Percentiles rank a stretch among this genome's conserved stretches.
phyloP scores from a whole-genome alignment of 2,329 filamentous ascomycete species.

The Cytospora piceicola region DNA sequence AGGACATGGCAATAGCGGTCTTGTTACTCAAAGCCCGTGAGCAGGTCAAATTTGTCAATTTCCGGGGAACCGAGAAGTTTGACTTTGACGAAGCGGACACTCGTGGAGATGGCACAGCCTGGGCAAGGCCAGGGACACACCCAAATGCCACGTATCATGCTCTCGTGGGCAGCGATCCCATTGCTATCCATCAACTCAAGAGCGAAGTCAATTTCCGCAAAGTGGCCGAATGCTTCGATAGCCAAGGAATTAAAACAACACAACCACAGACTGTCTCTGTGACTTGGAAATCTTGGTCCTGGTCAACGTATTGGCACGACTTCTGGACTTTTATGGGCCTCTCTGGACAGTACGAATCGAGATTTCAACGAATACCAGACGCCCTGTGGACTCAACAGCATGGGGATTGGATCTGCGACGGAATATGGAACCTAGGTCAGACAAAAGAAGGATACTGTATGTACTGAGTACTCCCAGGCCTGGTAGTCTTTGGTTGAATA shows the following conservation, averaged over 20 bases:
- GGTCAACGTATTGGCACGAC: slow-evolving; percentile 31
- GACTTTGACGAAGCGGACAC: slow-evolving; percentile 39
- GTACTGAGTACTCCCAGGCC: background rate
- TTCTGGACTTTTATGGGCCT: slow-evolving; percentile 34
- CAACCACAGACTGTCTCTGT: slow-evolving; percentile 25
- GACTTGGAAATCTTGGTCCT: slow-evolving; percentile 1
- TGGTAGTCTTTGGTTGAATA: background rate
- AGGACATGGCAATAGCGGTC: slow-evolving; percentile 39
- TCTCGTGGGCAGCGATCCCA: slow-evolving; percentile 32
- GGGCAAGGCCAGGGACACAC: slow-evolving; percentile 37
- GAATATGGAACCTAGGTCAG: slow-evolving; percentile 36
- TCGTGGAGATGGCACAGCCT: slow-evolving; percentile 37
- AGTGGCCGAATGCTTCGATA: slow-evolving; percentile 39
- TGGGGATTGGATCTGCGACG: slow-evolving; percentile 36
- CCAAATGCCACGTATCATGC: slow-evolving; percentile 36
- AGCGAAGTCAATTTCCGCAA: slow-evolving; percentile 35
- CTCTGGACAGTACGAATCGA: slow-evolving; percentile 30
- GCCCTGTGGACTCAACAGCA: slow-evolving; percentile 32
- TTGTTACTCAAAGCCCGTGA: slow-evolving; percentile 37
- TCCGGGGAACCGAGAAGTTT: slow-evolving; percentile 39
- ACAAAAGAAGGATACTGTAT: slow-evolving; percentile 14
- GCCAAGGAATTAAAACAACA: slow-evolving; percentile 35
- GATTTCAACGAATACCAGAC: slow-evolving; percentile 35
- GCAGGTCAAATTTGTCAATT: slow-evolving; percentile 37
- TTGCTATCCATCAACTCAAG: slow-evolving; percentile 39